phyloP scores from a whole-genome alignment of 2,329 filamentous ascomycete species.

The Aspergillus uvarum region DNA sequence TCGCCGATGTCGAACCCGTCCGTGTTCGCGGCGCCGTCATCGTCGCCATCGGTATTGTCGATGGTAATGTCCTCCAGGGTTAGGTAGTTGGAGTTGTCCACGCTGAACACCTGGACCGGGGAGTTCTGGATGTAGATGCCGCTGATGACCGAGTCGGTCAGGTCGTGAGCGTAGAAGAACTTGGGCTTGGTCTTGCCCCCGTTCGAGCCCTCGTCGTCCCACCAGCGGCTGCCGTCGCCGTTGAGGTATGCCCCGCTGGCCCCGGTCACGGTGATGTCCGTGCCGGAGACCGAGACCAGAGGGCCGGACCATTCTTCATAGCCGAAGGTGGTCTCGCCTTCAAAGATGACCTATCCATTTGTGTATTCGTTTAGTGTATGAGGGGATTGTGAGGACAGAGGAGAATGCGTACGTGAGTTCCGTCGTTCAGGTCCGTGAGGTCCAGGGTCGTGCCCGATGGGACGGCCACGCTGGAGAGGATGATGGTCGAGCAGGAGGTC shows the following conservation, averaged over 20 bases:
- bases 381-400: not conserved
- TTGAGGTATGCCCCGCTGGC: constrained; percentile 55
- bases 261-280: constrained; percentile 53
- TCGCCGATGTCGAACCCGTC: constrained; percentile 44
- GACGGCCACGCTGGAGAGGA: constrained; percentile 4
- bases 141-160: constrained; percentile 36
- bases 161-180: constrained; percentile 56
- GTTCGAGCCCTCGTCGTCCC: constrained; percentile 61
- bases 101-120: constrained; percentile 39
- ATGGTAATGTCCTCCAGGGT: constrained; percentile 55
- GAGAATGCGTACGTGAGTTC: constrained; percentile 45
- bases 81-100: constrained; percentile 50
- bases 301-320: constrained; percentile 66
- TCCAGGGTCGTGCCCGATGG: constrained; percentile 8
- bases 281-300: constrained; percentile 61
- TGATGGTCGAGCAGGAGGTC: constrained; percentile 3
- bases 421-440: constrained; percentile 26
- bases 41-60: constrained; percentile 58
- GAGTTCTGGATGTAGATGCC: constrained; percentile 39
- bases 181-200: constrained; percentile 66
- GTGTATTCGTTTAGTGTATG: not conserved
- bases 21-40: constrained; percentile 51
- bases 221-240: constrained; percentile 58
- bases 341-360: constrained; percentile 54
- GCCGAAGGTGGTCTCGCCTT: constrained; percentile 65